A percentile compares a stretch with the other conserved stretches of the same genome.
These are phyloP conservation scores for Yamadazyma atmosphaerica DNA, from an alignment of 1,139 yeast genomes.

Conservation along the genomic window DNA sequence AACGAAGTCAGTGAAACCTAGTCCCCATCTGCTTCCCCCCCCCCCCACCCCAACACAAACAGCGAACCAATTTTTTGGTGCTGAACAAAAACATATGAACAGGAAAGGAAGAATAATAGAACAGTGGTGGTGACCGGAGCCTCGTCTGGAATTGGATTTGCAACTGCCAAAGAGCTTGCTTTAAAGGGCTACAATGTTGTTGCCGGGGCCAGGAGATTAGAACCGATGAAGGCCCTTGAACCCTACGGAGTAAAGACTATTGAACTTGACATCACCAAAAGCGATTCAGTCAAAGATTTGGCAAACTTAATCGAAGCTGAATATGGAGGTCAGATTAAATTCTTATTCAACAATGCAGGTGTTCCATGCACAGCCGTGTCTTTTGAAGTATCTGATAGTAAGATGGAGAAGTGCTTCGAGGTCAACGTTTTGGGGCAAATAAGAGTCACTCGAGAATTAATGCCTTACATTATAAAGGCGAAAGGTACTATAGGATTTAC, in stretches of 20 bases:
- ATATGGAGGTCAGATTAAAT: conserved; percentile 45
- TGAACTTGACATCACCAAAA: conserved; percentile 3
- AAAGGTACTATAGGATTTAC: conserved; percentile 68
- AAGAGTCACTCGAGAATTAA: conserved; percentile 54
- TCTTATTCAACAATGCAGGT: conserved; percentile 57
- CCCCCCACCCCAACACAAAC: too few relatives aligned
- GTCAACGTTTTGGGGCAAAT: conserved; percentile 67
- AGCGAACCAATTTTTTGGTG: too few relatives aligned
- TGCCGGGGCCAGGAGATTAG: conserved; percentile 66
- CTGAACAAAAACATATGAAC: too few relatives aligned
- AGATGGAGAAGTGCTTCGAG: conserved; percentile 48
- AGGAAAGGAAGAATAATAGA: conserved; percentile 21
- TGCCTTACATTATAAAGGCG: conserved; percentile 53
- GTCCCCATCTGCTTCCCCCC: too few relatives aligned
- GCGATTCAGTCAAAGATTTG: conserved; percentile 1
- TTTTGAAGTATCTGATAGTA: conserved; percentile 55
- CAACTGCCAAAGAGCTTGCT: conserved; percentile 20
- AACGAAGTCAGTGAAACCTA: too few relatives aligned
- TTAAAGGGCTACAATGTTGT: conserved; percentile 27
- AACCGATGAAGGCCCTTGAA: conserved; percentile 50
- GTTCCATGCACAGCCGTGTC: conserved; percentile 63
- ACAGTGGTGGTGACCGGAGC: conserved; percentile 32
- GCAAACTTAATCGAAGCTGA: conserved; percentile 3
- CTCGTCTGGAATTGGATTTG: conserved; percentile 33
- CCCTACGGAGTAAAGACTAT: conserved; percentile 11